A percentile compares a stretch with the other conserved stretches of the same genome.
Evolutionary conservation across 2,329 filamentous ascomycete species (phyloP).

Genomic region (Lasiodiplodia theobromae): DNA sequence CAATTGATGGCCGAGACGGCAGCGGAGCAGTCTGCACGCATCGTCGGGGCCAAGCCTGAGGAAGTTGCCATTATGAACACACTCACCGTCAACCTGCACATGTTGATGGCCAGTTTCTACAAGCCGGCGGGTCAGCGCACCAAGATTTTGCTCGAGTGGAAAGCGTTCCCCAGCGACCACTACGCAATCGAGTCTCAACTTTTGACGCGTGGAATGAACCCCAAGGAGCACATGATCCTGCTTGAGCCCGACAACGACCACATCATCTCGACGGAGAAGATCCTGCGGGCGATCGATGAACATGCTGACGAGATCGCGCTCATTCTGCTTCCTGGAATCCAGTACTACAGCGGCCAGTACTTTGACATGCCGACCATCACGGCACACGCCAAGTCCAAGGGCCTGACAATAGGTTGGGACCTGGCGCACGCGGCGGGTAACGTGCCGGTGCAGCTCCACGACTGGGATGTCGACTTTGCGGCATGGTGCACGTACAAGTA

Average conservation of each 20-base stretch:
- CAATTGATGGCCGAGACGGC: constrained; percentile 28
- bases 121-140: constrained; percentile 22
- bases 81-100: constrained; percentile 30
- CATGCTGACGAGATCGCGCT: constrained; percentile 30
- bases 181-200: constrained; percentile 32
- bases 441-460: constrained; percentile 31
- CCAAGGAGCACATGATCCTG: constrained; percentile 29
- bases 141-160: constrained; percentile 32
- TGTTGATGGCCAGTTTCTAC: constrained; percentile 32
- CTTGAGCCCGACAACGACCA: constrained; percentile 28
- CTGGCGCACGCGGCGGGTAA: constrained; percentile 32
- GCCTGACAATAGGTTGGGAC: constrained; percentile 32
- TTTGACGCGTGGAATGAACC: constrained; percentile 29
- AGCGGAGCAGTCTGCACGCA: constrained; percentile 18
- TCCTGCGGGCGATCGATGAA: constrained; percentile 29
- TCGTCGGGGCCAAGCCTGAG: constrained; percentile 30
- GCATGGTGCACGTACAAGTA: constrained; percentile 34
- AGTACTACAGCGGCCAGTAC: constrained; percentile 32
- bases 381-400: constrained; percentile 29
- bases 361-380: constrained; percentile 32
- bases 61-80: constrained; percentile 32
- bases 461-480: constrained; percentile 32
- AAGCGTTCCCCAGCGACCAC: constrained; percentile 31
- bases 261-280: constrained; percentile 31
- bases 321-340: constrained; percentile 31